Conservation (phyloP, 129 eudicot genomes). For the Tagetes erecta region DNA sequence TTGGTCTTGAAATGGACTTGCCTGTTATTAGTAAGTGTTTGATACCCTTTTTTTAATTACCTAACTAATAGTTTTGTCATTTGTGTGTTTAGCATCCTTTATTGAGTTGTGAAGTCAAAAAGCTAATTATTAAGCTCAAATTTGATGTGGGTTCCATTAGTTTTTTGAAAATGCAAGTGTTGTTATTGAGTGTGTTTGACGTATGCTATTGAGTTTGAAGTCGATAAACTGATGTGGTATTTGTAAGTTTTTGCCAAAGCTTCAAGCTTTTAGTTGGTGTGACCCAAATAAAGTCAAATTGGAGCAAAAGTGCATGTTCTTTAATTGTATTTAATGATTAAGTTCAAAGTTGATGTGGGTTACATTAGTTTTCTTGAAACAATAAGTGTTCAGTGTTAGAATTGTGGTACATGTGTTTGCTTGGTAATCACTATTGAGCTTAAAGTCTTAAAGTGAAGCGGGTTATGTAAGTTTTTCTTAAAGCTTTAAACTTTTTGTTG, state of each 20-base stretch:
- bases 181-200: background rate
- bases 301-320: background rate
- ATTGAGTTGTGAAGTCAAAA: slow-evolving; percentile 12
- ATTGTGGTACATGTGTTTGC: slow-evolving; percentile 4
- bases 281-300: background rate
- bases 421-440: slow-evolving; percentile 3
- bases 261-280: slow-evolving; percentile 18
- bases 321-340: slow-evolving; percentile 1
- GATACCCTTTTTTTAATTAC: slow-evolving; percentile 1
- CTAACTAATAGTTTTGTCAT: background rate
- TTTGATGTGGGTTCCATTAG: slow-evolving; percentile 10
- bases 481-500: background rate
- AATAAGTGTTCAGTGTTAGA: background rate
- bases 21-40: slow-evolving; percentile 78
- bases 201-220: slow-evolving; percentile 11
- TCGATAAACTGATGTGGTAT: slow-evolving; percentile 2
- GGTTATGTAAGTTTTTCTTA: background rate
- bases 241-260: background rate
- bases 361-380: background rate
- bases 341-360: slow-evolving; percentile 3
- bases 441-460: background rate
- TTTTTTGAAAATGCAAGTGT: background rate
- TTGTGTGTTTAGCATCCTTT: slow-evolving; percentile 4
- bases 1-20: slow-evolving; percentile 92
- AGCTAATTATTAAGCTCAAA: slow-evolving; percentile 15